Percentiles rank a stretch among this genome's conserved stretches.
Conservation (phyloP, 2,329 filamentous ascomycete genomes). For the Amauroascus verrucosus region DNA sequence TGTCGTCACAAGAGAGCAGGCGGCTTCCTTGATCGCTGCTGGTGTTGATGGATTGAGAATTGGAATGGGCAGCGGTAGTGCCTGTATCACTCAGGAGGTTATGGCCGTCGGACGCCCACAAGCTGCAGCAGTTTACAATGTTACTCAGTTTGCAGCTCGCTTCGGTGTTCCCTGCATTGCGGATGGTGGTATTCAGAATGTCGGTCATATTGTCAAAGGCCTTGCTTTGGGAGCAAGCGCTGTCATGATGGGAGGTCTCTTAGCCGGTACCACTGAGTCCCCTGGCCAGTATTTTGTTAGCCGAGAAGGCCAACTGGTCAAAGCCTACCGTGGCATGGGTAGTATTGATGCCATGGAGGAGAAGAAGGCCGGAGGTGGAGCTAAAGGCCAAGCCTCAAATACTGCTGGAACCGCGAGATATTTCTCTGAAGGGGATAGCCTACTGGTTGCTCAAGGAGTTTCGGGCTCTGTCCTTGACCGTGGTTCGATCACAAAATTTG, state of each 20-base stretch:
- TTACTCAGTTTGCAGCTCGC: slow-evolving; percentile 75
- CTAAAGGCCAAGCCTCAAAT: slow-evolving; percentile 52
- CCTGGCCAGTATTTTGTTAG: slow-evolving; percentile 95
- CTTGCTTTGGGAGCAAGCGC: slow-evolving; percentile 87
- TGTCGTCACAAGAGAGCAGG: slow-evolving; percentile 95
- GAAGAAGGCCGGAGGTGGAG: slow-evolving; percentile 74
- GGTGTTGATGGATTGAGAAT: slow-evolving; percentile 95
- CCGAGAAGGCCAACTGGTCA: slow-evolving; percentile 93
- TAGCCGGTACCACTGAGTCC: slow-evolving; percentile 94
- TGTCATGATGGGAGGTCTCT: slow-evolving; percentile 98
- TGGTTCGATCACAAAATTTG: slow-evolving; percentile 80
- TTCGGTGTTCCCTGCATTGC: slow-evolving; percentile 98
- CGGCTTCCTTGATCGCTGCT: slow-evolving; percentile 79
- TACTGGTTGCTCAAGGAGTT: slow-evolving; percentile 94
- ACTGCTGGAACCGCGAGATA: slow-evolving; percentile 96
- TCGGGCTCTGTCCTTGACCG: slow-evolving; percentile 55
- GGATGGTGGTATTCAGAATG: slow-evolving; percentile 94
- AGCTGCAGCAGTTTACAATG: slow-evolving; percentile 82
- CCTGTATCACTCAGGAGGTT: slow-evolving; percentile 98
- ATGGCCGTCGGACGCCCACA: slow-evolving; percentile 98
- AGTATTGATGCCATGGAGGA: slow-evolving; percentile 99
- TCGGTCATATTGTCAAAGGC: slow-evolving; percentile 98
- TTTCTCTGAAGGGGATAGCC: slow-evolving; percentile 92
- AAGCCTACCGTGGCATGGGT: slow-evolving; percentile 98
- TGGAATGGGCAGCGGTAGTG: slow-evolving; percentile 95